Conservation (phyloP, 2,329 filamentous ascomycete species). For the Trichophyton benhamiae region DNA sequence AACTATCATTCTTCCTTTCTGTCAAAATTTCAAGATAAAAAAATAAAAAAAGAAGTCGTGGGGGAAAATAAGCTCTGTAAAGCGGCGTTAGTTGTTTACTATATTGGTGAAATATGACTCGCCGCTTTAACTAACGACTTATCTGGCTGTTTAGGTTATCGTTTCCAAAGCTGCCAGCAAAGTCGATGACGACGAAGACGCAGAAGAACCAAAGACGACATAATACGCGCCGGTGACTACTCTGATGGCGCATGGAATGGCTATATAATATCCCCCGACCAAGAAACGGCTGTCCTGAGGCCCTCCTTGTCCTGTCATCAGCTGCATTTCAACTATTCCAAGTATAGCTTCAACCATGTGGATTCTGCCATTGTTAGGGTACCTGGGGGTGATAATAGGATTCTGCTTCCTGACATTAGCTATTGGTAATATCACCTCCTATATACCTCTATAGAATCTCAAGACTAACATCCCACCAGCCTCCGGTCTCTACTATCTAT, state of each 20-base stretch:
- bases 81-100: background rate
- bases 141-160: background rate
- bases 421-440: conserved; percentile 50
- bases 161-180: background rate
- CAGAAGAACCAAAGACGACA: background rate
- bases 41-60: background rate
- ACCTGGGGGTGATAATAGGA: conserved; percentile 71
- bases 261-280: background rate
- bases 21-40: background rate
- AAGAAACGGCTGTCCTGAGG: background rate
- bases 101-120: background rate
- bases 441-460: conserved; percentile 13
- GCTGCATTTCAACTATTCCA: background rate
- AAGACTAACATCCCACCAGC: conserved; percentile 40
- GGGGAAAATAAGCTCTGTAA: background rate
- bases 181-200: background rate
- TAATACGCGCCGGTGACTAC: background rate
- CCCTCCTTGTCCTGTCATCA: background rate
- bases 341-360: conserved; percentile 52
- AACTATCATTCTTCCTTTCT: background rate
- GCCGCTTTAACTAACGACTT: background rate
- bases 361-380: conserved; percentile 87
- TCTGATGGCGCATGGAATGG: background rate
- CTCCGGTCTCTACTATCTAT: conserved; percentile 96
- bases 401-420: conserved; percentile 91